Evolutionary conservation across 306 rosid species (phyloP).

Genomic region (apple (Malus domestica)): DNA sequence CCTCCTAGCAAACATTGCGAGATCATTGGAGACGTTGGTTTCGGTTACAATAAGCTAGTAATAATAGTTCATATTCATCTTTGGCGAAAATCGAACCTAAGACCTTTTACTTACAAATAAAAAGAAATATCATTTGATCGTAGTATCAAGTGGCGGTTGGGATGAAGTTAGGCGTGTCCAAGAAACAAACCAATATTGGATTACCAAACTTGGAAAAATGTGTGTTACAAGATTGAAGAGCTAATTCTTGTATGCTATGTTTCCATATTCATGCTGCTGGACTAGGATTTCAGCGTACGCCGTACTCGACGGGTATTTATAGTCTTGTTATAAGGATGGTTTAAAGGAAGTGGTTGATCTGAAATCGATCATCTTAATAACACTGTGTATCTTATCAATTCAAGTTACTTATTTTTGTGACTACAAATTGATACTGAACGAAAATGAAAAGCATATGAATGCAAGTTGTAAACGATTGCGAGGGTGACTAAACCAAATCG

Average conservation of each 20-base stretch:
- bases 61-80: too few species aligned
- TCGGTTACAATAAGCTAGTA: conserved; percentile 9
- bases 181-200: conserved; percentile 22
- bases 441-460: too few species aligned
- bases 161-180: conserved; percentile 71
- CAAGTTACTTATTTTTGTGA: too few species aligned
- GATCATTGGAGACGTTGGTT: conserved; percentile 86
- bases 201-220: conserved; percentile 32
- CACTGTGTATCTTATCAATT: too few species aligned
- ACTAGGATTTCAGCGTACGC: not conserved
- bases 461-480: too few species aligned
- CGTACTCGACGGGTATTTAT: not conserved
- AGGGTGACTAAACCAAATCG: too few species aligned
- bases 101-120: too few species aligned
- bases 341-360: not conserved
- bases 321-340: not conserved
- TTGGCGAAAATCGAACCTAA: too few species aligned
- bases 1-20: conserved; percentile 60
- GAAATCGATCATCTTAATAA: not conserved
- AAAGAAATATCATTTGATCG: too few species aligned
- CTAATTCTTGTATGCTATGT: not conserved
- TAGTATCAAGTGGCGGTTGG: conserved; percentile 14
- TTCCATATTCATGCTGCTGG: not conserved
- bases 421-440: too few species aligned
- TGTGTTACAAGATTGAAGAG: conserved; percentile 10